A percentile compares a stretch with the other conserved stretches of the same genome.
phyloP scores from a whole-genome alignment of 164 flowering plant genomes.

The Euptelea pleiosperma region DNA sequence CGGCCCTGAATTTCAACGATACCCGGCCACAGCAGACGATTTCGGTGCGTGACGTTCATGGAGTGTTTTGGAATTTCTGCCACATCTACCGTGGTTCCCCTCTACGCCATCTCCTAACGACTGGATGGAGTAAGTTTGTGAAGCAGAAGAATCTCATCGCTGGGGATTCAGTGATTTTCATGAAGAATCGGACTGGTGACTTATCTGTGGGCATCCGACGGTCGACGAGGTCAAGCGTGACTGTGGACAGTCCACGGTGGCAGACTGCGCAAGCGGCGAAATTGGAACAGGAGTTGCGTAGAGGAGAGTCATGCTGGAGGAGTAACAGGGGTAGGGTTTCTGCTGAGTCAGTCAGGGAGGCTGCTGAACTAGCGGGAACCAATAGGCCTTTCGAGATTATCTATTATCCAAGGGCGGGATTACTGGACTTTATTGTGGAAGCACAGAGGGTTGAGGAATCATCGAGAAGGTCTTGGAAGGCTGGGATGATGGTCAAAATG shows the following conservation, averaged over 20 bases:
- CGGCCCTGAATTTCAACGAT: slow-evolving; percentile 43
- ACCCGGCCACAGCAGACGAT: slow-evolving; percentile 74
- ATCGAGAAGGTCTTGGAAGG: slow-evolving; percentile 35
- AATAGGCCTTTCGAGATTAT: slow-evolving; percentile 55
- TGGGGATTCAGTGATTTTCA: slow-evolving; percentile 77
- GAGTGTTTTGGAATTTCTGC: slow-evolving; percentile 54
- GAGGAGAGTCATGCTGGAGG: slow-evolving; percentile 27
- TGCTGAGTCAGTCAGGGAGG: slow-evolving; percentile 36
- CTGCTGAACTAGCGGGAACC: slow-evolving; percentile 40
- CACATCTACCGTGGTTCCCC: slow-evolving; percentile 78
- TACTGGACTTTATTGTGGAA: slow-evolving; percentile 57
- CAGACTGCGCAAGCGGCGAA: slow-evolving; percentile 4
- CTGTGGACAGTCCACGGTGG: slow-evolving; percentile 25
- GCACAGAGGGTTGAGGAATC: slow-evolving; percentile 59
- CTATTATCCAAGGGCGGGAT: slow-evolving; percentile 57
- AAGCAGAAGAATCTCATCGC: slow-evolving; percentile 65
- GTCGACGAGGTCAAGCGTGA: slow-evolving; percentile 14
- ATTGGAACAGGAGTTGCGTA: slow-evolving; percentile 18
- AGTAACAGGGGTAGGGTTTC: slow-evolving; percentile 32
- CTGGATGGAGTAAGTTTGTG: slow-evolving; percentile 93
- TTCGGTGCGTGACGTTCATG: slow-evolving; percentile 45
- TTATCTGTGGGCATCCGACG: slow-evolving; percentile 58
- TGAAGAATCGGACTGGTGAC: slow-evolving; percentile 33
- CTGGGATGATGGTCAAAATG: slow-evolving; percentile 63
- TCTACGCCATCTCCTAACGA: slow-evolving; percentile 70